Evolutionary conservation across 2,329 filamentous ascomycete species (phyloP).

Genomic region (Aspergillus brunneoviolaceus): DNA sequence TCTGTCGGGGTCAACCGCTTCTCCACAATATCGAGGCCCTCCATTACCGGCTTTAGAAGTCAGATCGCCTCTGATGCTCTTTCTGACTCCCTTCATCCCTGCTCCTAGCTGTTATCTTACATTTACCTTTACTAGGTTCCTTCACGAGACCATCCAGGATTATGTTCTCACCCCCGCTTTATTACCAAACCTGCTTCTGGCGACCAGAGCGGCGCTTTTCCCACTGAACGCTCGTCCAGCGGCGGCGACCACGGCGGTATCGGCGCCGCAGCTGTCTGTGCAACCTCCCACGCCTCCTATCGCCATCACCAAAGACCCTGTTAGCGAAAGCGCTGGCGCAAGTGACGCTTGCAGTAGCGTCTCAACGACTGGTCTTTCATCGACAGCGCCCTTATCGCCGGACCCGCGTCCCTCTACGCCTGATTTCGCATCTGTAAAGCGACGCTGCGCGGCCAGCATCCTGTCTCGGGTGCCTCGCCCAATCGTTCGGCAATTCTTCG

Average conservation of each 20-base stretch:
- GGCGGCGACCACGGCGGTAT: constrained; percentile 16
- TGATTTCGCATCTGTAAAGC: constrained; percentile 43
- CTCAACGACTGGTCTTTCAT: constrained; percentile 13
- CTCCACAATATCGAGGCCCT: constrained; percentile 21
- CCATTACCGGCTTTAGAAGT: background rate
- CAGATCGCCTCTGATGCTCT: constrained; percentile 1
- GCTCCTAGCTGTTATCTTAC: constrained; percentile 1
- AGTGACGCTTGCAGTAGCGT: constrained; percentile 23
- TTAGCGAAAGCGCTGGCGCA: constrained; percentile 18
- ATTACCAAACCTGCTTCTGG: constrained; percentile 59
- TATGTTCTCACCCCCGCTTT: constrained; percentile 63
- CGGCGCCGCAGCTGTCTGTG: constrained; percentile 24
- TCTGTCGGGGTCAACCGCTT: constrained; percentile 8
- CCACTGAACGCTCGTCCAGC: constrained; percentile 74
- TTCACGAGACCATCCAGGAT: constrained; percentile 54
- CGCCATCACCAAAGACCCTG: constrained; percentile 14
- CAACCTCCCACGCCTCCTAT: constrained; percentile 22
- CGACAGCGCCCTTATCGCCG: constrained; percentile 18
- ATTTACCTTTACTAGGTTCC: constrained; percentile 37
- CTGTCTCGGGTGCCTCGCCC: constrained; percentile 44
- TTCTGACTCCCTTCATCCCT: background rate
- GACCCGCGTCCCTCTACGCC: constrained; percentile 24
- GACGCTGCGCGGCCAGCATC: constrained; percentile 45
- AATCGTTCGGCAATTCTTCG: constrained; percentile 48
- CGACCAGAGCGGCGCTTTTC: constrained; percentile 76